A percentile compares a stretch with the other conserved stretches of the same genome.
phyloP scores from a whole-genome alignment of 495 filamentous ascomycete species.

The Neohortaea acidophila region DNA sequence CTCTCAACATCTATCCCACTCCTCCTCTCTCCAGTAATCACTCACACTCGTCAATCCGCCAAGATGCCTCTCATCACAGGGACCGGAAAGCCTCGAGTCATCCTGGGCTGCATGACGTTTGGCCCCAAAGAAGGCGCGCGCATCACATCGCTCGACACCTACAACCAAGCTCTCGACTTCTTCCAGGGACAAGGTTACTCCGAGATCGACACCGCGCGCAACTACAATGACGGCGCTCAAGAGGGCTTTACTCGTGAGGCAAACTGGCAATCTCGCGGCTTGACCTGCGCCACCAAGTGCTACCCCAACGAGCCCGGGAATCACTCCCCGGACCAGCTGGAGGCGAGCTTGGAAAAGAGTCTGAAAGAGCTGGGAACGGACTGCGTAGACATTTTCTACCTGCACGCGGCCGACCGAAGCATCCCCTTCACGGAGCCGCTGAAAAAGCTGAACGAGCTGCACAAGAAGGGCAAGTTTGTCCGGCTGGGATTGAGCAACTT shows the following conservation, averaged over 20 bases:
- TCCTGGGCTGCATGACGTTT: constrained; percentile 49
- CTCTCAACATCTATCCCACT: neutral
- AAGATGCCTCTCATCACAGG: constrained; percentile 21
- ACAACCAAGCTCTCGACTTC: constrained; percentile 32
- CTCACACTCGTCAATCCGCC: neutral
- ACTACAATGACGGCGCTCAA: constrained; percentile 59
- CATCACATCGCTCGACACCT: constrained; percentile 25
- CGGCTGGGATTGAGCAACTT: constrained; percentile 70
- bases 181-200: constrained; percentile 42
- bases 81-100: constrained; percentile 34
- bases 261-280: constrained; percentile 64
- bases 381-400: constrained; percentile 72
- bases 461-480: constrained; percentile 80
- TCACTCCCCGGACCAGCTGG: constrained; percentile 46
- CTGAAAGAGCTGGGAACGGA: constrained; percentile 61
- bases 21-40: constrained; percentile 2
- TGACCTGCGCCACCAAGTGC: constrained; percentile 73
- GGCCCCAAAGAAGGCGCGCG: constrained; percentile 17
- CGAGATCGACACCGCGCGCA: constrained; percentile 46
- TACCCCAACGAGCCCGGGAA: constrained; percentile 46
- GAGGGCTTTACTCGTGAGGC: constrained; percentile 68
- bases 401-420: constrained; percentile 67
- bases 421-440: constrained; percentile 60
- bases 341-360: constrained; percentile 45
- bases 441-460: constrained; percentile 58